These are phyloP conservation scores for Juglanconis juglandina DNA, from an alignment of 2,329 filamentous ascomycete genomes.

Conservation along the genomic window DNA sequence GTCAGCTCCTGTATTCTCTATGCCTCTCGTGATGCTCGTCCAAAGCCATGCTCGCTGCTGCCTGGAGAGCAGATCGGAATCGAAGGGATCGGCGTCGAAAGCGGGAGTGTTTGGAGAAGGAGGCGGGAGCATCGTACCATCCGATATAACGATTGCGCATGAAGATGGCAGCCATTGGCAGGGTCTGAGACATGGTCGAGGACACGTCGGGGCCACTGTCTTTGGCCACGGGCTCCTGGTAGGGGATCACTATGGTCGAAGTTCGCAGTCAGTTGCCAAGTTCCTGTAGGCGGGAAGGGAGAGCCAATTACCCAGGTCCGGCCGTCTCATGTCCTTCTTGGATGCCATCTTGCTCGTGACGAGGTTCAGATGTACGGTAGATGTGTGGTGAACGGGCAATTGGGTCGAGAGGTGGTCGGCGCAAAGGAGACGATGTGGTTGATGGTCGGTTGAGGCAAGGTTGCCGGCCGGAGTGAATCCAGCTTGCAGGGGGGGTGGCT, in stretches of 20 bases:
- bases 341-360: constrained; percentile 32
- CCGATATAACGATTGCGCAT: constrained; percentile 80
- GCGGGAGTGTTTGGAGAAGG: not conserved
- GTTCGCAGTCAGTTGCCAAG: not conserved
- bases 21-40: not conserved
- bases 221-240: constrained; percentile 69
- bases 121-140: constrained; percentile 43
- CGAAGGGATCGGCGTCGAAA: not conserved
- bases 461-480: not conserved
- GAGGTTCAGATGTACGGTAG: not conserved
- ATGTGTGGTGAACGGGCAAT: no score
- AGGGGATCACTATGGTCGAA: constrained; percentile 70
- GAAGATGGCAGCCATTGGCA: constrained; percentile 96
- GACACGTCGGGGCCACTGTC: constrained; percentile 65
- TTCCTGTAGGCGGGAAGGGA: not conserved
- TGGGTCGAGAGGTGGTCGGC: not conserved
- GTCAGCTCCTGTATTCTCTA: not conserved
- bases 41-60: not conserved
- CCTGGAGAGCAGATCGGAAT: not conserved
- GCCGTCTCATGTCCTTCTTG: constrained; percentile 39
- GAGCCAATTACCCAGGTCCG: constrained; percentile 38
- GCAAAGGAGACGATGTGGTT: not conserved
- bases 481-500: no score
- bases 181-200: constrained; percentile 68
- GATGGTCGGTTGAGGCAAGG: not conserved